These are phyloP conservation scores for Vickermania spadyakhi DNA, from an alignment of 208 protist genomes.

Conservation along the genomic window DNA sequence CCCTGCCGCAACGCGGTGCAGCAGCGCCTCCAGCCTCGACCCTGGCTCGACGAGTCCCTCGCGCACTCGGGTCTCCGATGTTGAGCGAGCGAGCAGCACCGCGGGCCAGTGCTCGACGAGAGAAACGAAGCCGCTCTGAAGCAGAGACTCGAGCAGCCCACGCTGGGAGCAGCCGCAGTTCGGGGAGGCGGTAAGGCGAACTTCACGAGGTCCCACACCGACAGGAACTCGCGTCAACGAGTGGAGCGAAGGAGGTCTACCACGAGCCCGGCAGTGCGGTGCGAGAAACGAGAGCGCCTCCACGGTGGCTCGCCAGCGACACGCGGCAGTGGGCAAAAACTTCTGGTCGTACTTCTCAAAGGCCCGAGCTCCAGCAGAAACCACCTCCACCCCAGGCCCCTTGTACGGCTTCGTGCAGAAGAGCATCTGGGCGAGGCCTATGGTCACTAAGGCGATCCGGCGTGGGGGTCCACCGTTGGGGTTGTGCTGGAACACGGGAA, in stretches of 20 bases:
- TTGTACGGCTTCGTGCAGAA: conserved; percentile 77
- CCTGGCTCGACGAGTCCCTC: conserved; percentile 27
- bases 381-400: conserved; percentile 84
- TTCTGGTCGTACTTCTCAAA: conserved; percentile 81
- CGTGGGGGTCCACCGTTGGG: conserved; percentile 55
- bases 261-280: conserved; percentile 8
- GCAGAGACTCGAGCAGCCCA: conserved; percentile 37
- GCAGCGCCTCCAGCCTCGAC: conserved; percentile 16
- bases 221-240: no score
- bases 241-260: no score
- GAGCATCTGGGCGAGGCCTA: conserved; percentile 48
- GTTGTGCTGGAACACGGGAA: conserved; percentile 83
- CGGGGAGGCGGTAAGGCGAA: neutral
- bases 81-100: conserved; percentile 34
- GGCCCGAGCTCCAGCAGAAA: conserved; percentile 66
- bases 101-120: conserved; percentile 58
- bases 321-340: conserved; percentile 51
- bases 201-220: neutral
- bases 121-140: conserved; percentile 64
- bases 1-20: conserved; percentile 13
- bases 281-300: conserved; percentile 73
- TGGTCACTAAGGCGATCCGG: conserved; percentile 79
- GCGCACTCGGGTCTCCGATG: neutral
- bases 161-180: neutral
- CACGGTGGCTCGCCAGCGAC: conserved; percentile 79